Evolutionary conservation across 2,329 filamentous ascomycete species (phyloP), one percentile per base, ranked within the genome.

Genomic region (Colletotrichum kahawae): DNA sequence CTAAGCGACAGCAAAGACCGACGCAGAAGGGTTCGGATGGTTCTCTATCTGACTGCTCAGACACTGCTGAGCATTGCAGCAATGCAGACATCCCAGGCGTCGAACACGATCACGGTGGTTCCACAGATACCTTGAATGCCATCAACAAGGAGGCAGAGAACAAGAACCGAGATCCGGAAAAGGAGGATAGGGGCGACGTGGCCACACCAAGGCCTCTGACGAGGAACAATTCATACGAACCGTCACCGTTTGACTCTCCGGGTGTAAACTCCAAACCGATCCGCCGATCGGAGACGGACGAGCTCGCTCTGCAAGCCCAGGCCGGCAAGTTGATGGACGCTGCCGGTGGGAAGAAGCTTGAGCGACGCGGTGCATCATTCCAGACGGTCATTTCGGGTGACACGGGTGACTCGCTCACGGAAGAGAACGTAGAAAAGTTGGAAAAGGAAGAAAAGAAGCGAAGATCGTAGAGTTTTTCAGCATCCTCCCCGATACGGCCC

Each of bases 361-460:
- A 77, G 31, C 81, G 82, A 59, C 78, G 82, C n/a, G 80, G 79
- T 18, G 83, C 80, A 34, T 83, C 82, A 9, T 83, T 83, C 33
- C 81, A 85, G 12, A 84, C 83, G 51, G 74, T 79, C 31, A 79
- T 82, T 16, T 70, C 78, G 7, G 85, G 85, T 2, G 87, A 90
- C 13, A 71, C 78, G 9, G 85, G 85, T 4, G 87, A 90, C 70
- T 85, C 85, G 7, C 78, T 91, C 76, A 91, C 89, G 1, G 87
- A 89, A 76, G 89, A 89, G 78, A 91, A 91, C 77, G 82, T 91
- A 62, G 88, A 86, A 43, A 88, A 83, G 75, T 78, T 90, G 59
- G 84, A 84, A 71, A 82, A 81, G 71, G 83, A 87, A 70, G 84
- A 71, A 68, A 29, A 75, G 21, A 66, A 68, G 14, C 72, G 75